Evolutionary conservation across 108 stramenopile genomes (phyloP), one percentile per base, ranked within the genome.

Genomic region (Craspedostauros australis): DNA sequence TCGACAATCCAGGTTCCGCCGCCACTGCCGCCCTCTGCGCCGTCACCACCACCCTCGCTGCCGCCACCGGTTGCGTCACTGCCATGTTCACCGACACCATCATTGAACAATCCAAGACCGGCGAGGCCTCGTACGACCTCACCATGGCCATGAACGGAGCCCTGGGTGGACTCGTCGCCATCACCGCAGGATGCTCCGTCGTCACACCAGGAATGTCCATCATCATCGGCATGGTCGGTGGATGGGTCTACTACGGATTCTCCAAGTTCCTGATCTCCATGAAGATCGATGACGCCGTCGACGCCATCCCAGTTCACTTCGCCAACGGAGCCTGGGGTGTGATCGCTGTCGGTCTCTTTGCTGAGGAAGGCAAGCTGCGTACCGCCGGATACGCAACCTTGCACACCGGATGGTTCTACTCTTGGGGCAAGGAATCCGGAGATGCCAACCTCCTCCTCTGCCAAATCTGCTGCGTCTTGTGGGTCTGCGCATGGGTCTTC

Each of bases 271-370:
- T 95, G 21, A 62, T 86, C 41, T 66, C 49, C 60, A 36, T 89
- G 45, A 70, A 76, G 70, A 88, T 97, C 61, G 94, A 97, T 66
- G 94, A 97, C 47, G 89, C 93, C 29, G 93, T 97, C 53, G 77
- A 79, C 84, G 71, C 88, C 76, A 48, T 81, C n/a, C 86, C 92
- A 38, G 92, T 94, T n/a, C 92, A 94, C 65, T 72, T 86, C 36
- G 81, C 70, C 54, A 75, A 75, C 48, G 92, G 92, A 11, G 55
- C 71, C 46, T 94, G 92, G 92, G 92, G 92, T 31, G 46, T 80
- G 36, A 25, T 93, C 33, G 79, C 77, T 33, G 64, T 76, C 14
- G 90, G 83, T 20, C 54, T 90, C 29, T 90, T 93, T 52, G 69
- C 80, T 50, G 60, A 70, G 14, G 24, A 32, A 15, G 43, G 46